Percentiles rank a stretch among this genome's conserved stretches.
Evolutionary conservation across 2,329 filamentous ascomycete species (phyloP).

Genomic region (Didymella exigua): DNA sequence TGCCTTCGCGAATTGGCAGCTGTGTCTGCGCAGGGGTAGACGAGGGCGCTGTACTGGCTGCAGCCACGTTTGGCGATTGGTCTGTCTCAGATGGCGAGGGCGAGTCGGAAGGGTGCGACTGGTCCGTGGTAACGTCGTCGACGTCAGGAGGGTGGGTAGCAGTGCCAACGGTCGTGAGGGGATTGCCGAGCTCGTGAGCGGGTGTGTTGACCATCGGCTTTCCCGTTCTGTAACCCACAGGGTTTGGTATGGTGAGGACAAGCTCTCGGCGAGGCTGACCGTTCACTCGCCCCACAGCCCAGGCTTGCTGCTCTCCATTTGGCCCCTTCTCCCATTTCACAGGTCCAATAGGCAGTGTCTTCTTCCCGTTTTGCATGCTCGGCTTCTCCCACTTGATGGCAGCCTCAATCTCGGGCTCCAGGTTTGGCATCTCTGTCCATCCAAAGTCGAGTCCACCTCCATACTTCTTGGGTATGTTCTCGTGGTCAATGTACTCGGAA

Average conservation of each 20-base stretch:
- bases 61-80: conserved; percentile 5
- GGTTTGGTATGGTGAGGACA: conserved; percentile 48
- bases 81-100: conserved; percentile 24
- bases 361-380: conserved; percentile 37
- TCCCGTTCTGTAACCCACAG: conserved; percentile 34
- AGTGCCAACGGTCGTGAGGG: conserved; percentile 42
- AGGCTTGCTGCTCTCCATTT: conserved; percentile 52
- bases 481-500: conserved; percentile 77
- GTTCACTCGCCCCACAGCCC: conserved; percentile 53
- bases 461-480: conserved; percentile 87
- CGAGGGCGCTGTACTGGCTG: conserved; percentile 4
- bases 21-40: conserved; percentile 20
- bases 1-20: conserved; percentile 48
- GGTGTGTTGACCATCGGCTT: conserved; percentile 38
- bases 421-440: conserved; percentile 74
- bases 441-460: conserved; percentile 84
- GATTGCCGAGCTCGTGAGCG: conserved; percentile 29
- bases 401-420: conserved; percentile 64
- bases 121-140: conserved; percentile 25
- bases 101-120: conserved; percentile 28
- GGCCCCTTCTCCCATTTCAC: conserved; percentile 54
- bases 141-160: conserved; percentile 45
- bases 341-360: conserved; percentile 55
- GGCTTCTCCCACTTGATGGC: conserved; percentile 51
- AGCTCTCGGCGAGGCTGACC: conserved; percentile 48